phyloP scores from a whole-genome alignment of 208 protist species.

The Sergeia podlipaevii region DNA sequence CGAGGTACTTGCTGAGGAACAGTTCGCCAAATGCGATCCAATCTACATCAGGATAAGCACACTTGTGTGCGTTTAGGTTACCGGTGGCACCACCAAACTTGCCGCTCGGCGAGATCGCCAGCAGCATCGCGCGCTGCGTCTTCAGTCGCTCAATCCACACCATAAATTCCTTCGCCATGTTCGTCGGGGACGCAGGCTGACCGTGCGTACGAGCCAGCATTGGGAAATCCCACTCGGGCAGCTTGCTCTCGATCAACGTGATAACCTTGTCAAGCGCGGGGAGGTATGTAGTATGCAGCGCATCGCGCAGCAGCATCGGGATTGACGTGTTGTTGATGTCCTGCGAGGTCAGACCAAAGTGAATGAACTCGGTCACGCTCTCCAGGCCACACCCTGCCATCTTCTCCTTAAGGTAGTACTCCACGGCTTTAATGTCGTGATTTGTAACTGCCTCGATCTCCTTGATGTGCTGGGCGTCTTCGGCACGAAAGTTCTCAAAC shows the following conservation, averaged over 20 bases:
- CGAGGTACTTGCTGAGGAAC: constrained; percentile 82
- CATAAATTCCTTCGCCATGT: constrained; percentile 90
- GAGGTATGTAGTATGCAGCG: constrained; percentile 65
- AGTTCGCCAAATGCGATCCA: constrained; percentile 80
- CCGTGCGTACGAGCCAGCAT: constrained; percentile 95
- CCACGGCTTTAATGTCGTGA: constrained; percentile 97
- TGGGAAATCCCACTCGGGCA: constrained; percentile 71
- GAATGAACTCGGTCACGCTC: constrained; percentile 90
- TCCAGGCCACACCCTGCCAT: constrained; percentile 62
- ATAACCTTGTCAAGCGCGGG: constrained; percentile 64
- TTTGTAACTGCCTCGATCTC: constrained; percentile 93
- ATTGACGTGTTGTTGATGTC: constrained; percentile 97
- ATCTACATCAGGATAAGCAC: constrained; percentile 83
- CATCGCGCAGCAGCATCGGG: constrained; percentile 91
- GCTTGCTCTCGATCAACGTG: constrained; percentile 35
- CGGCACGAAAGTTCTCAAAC: constrained; percentile 72
- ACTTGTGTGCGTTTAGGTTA: constrained; percentile 92
- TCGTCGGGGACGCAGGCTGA: constrained; percentile 94
- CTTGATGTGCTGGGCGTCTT: constrained; percentile 87
- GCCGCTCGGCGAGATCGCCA: constrained; percentile 50
- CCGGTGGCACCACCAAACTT: constrained; percentile 96
- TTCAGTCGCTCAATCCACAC: constrained; percentile 91
- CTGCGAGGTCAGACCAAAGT: constrained; percentile 97
- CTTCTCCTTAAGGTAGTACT: constrained; percentile 95
- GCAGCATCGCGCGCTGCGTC: constrained; percentile 58